These are phyloP conservation scores for Filobasidium floriforme DNA, from an alignment of 768 basidiomycete species.

Conservation along the genomic window DNA sequence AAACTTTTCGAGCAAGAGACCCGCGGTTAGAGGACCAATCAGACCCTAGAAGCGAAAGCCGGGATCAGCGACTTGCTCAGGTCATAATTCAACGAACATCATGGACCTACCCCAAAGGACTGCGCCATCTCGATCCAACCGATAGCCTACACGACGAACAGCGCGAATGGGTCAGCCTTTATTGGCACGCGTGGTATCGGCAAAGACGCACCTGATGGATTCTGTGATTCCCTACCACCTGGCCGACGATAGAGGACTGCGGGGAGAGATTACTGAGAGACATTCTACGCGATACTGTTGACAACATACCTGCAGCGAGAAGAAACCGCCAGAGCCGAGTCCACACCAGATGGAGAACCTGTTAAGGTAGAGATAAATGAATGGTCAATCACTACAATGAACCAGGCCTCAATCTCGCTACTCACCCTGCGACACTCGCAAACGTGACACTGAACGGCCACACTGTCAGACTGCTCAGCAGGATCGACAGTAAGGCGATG, in stretches of 20 bases:
- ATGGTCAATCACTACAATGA: not conserved
- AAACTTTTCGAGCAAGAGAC: slow-evolving; percentile 25
- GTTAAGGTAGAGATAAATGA: too few species aligned
- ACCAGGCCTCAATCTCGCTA: not conserved
- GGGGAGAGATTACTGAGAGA: too few species aligned
- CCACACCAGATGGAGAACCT: slow-evolving; percentile 26
- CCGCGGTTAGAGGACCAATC: slow-evolving; percentile 25
- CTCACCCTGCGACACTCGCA: slow-evolving; percentile 6
- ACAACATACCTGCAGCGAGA: slow-evolving; percentile 14
- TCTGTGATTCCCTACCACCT: slow-evolving; percentile 25
- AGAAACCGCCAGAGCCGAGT: slow-evolving; percentile 26
- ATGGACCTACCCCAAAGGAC: slow-evolving; percentile 21
- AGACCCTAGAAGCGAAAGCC: slow-evolving; percentile 8
- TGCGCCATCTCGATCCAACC: slow-evolving; percentile 13
- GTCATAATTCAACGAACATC: slow-evolving; percentile 15
- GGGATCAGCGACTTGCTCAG: not conserved
- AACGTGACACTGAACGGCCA: slow-evolving; percentile 22
- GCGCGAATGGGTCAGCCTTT: not conserved
- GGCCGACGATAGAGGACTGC: slow-evolving; percentile 24
- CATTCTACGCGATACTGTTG: not conserved
- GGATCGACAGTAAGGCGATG: slow-evolving; percentile 15
- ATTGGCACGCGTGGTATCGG: slow-evolving; percentile 14
- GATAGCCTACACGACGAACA: not conserved
- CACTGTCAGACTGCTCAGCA: slow-evolving; percentile 22
- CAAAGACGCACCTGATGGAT: slow-evolving; percentile 16